These are phyloP conservation scores for Debaryomyces prosopidis DNA, from an alignment of 805 yeast species.

Conservation along the genomic window DNA sequence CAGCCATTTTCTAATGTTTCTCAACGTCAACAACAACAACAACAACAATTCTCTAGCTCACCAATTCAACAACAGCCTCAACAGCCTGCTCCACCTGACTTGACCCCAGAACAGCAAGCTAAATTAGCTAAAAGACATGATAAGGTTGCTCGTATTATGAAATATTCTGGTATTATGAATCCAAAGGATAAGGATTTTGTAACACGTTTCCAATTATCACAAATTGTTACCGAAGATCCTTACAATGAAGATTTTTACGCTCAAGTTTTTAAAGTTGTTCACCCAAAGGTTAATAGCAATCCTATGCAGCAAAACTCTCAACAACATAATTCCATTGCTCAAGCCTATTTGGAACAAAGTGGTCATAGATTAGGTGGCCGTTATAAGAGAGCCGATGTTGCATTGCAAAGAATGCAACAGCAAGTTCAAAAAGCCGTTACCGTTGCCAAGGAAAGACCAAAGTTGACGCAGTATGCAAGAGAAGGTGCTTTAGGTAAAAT, in stretches of 20 bases:
- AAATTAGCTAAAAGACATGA: constrained; percentile 67
- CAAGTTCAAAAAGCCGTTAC: constrained; percentile 96
- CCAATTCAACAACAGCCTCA: constrained; percentile 28
- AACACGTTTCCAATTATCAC: constrained; percentile 90
- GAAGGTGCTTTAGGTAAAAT: constrained; percentile 93
- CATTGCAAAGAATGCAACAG: constrained; percentile 95
- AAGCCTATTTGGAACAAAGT: constrained; percentile 86
- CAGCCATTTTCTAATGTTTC: constrained; percentile 19
- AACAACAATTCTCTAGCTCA: constrained; percentile 20
- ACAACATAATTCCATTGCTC: constrained; percentile 80
- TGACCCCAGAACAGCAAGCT: constrained; percentile 74
- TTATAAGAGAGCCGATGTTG: constrained; percentile 81
- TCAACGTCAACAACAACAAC: constrained; percentile 21
- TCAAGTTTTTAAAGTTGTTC: constrained; percentile 76
- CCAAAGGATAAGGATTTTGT: constrained; percentile 96
- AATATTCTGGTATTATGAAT: constrained; percentile 92
- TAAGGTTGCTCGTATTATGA: constrained; percentile 72
- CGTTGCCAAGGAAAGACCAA: constrained; percentile 87
- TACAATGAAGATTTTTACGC: constrained; percentile 95
- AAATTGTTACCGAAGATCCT: constrained; percentile 95
- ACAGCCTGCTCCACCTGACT: constrained; percentile 29
- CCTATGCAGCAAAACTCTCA: constrained; percentile 48
- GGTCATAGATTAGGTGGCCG: constrained; percentile 90
- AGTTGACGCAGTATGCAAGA: constrained; percentile 59
- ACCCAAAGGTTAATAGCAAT: constrained; percentile 52